Conservation (phyloP, 257 asterid species). For the Solanum okadae region DNA sequence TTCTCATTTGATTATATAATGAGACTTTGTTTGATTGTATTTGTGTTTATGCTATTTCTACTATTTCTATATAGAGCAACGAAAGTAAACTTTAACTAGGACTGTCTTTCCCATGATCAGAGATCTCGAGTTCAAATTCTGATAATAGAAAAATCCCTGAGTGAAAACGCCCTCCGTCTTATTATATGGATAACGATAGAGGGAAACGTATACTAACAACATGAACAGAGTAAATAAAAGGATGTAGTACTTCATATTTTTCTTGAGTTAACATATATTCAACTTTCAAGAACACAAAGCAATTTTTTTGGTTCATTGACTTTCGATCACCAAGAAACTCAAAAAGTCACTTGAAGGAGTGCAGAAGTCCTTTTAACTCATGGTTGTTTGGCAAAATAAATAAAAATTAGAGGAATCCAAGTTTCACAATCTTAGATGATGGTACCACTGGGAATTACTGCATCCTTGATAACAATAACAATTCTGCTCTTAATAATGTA, state of each 20-base stretch:
- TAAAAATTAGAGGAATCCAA: not conserved
- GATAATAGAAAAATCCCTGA: not conserved
- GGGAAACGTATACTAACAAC: not conserved
- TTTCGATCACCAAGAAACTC: not conserved
- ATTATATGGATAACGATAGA: not conserved
- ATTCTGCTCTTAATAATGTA: slow-evolving; percentile 88
- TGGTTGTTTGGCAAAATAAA: not conserved
- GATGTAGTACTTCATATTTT: not conserved
- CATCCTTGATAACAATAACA: slow-evolving; percentile 78
- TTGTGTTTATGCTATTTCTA: not conserved
- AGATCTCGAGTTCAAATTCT: not conserved
- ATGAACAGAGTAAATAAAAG: not conserved
- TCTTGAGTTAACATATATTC: not conserved
- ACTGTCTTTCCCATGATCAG: not conserved
- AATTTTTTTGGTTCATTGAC: not conserved
- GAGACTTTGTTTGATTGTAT: not conserved
- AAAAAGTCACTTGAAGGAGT: not conserved
- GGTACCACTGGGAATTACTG: slow-evolving; percentile 50
- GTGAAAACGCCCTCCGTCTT: not conserved
- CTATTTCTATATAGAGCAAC: not conserved
- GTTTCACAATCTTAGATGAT: slow-evolving; percentile 23
- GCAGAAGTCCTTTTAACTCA: not conserved
- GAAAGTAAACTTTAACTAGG: not conserved
- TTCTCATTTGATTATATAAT: not conserved
- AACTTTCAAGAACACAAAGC: not conserved